Evolutionary conservation across 257 asterid species (phyloP).

Genomic region (Przewalskia tangutica): DNA sequence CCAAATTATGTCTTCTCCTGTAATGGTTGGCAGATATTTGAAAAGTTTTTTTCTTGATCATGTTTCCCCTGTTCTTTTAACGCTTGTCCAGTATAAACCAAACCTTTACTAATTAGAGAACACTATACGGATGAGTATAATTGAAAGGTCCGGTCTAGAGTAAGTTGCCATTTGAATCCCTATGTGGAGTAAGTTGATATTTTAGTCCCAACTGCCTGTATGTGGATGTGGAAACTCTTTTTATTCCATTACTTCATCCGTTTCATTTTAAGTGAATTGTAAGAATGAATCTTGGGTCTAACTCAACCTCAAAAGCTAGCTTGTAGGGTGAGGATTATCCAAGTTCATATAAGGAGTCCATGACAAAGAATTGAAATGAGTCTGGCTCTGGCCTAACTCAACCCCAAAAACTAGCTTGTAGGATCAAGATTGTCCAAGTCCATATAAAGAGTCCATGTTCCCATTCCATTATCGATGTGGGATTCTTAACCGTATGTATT

Average conservation of each 20-base stretch:
- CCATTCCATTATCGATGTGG: too few relatives aligned
- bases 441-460: too few relatives aligned
- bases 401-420: too few relatives aligned
- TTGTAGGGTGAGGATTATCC: too few relatives aligned
- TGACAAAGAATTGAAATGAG: too few relatives aligned
- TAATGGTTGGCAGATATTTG: background rate
- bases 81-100: background rate
- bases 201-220: background rate
- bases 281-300: too few relatives aligned
- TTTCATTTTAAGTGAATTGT: too few relatives aligned
- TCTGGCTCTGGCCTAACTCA: too few relatives aligned
- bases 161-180: background rate
- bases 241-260: background rate
- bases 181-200: background rate
- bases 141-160: background rate
- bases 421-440: too few relatives aligned
- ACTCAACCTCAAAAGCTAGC: too few relatives aligned
- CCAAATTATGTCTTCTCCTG: background rate
- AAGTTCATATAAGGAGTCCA: too few relatives aligned
- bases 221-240: background rate
- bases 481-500: too few relatives aligned
- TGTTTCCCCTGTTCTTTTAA: background rate
- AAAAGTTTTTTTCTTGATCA: background rate
- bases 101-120: background rate
- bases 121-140: background rate